phyloP scores from a whole-genome alignment of 1,284 basidiomycete genomes.

The Tilletia horrida region DNA sequence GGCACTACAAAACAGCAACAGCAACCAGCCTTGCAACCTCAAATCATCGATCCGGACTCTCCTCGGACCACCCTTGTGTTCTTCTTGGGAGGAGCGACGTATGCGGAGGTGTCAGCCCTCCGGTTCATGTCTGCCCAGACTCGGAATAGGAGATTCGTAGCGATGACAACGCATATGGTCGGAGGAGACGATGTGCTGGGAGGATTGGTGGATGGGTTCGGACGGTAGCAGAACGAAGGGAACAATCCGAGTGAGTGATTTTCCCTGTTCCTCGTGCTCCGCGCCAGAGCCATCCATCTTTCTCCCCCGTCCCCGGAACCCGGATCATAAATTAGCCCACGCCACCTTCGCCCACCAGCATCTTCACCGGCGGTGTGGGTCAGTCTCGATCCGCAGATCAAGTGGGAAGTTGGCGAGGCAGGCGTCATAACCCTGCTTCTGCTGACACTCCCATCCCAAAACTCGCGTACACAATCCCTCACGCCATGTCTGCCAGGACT shows the following conservation, averaged over 20 bases:
- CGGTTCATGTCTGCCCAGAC: slow-evolving; percentile 72
- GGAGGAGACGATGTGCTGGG: not conserved
- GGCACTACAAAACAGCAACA: not conserved
- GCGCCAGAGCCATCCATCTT: not conserved
- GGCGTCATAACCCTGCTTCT: not conserved
- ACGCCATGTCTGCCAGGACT: too few species aligned
- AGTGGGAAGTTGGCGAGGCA: not conserved
- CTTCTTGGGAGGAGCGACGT: slow-evolving; percentile 97
- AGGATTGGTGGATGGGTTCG: slow-evolving; percentile 13
- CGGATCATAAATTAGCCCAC: slow-evolving; percentile 15
- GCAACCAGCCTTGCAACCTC: not conserved
- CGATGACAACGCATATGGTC: slow-evolving; percentile 9
- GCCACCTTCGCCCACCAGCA: not conserved
- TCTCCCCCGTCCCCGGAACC: not conserved
- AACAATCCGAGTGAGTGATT: not conserved
- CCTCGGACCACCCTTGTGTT: slow-evolving; percentile 84
- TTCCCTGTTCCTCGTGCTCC: not conserved
- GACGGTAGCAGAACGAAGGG: not conserved
- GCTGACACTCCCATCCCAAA: too few species aligned
- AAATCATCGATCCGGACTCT: slow-evolving; percentile 55
- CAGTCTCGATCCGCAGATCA: slow-evolving; percentile 15
- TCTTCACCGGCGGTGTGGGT: not conserved
- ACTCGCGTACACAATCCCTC: too few species aligned
- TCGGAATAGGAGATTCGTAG: slow-evolving; percentile 39
- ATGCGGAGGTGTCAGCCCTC: slow-evolving; percentile 90